Conservation (phyloP, 2,329 filamentous ascomycete species). For the Penicillium sp. region DNA sequence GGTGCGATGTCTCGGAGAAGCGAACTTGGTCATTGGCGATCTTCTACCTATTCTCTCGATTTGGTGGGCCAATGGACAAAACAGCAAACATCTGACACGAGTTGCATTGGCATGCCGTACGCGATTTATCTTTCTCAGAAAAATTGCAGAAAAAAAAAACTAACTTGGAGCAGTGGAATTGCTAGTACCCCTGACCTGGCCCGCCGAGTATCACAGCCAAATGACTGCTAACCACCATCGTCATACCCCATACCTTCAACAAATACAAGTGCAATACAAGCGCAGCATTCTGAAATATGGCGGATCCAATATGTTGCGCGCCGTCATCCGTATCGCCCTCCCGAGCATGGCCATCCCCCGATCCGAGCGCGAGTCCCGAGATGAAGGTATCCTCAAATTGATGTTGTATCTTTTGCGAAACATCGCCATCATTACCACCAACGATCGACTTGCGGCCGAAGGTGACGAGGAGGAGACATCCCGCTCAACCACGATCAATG, state of each 20-base stretch:
- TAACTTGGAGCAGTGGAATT: conserved; percentile 66
- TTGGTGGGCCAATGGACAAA: conserved; percentile 74
- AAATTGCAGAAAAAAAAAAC: conserved; percentile 18
- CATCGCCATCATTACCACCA: conserved; percentile 78
- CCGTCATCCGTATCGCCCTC: conserved; percentile 76
- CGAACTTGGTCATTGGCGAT: conserved; percentile 88
- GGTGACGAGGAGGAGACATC: conserved; percentile 91
- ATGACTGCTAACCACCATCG: conserved; percentile 93
- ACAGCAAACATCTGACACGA: conserved; percentile 75
- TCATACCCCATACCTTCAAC: conserved; percentile 85
- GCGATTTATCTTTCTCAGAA: conserved; percentile 44
- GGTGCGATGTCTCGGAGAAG: conserved; percentile 86
- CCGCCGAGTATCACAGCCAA: conserved; percentile 76
- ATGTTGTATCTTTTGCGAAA: conserved; percentile 89
- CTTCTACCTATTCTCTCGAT: conserved; percentile 83
- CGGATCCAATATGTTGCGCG: conserved; percentile 74
- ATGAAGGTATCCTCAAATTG: conserved; percentile 91
- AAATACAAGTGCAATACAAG: conserved; percentile 89
- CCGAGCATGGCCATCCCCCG: conserved; percentile 81
- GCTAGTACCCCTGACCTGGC: conserved; percentile 92
- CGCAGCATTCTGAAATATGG: conserved; percentile 83
- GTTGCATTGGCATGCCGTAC: conserved; percentile 76
- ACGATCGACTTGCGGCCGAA: conserved; percentile 72
- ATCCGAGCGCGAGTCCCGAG: conserved; percentile 74
- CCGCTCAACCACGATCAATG: conserved; percentile 82